Evolutionary conservation across 805 yeast species (phyloP).

Genomic region (Phaffomyces opuntiae): DNA sequence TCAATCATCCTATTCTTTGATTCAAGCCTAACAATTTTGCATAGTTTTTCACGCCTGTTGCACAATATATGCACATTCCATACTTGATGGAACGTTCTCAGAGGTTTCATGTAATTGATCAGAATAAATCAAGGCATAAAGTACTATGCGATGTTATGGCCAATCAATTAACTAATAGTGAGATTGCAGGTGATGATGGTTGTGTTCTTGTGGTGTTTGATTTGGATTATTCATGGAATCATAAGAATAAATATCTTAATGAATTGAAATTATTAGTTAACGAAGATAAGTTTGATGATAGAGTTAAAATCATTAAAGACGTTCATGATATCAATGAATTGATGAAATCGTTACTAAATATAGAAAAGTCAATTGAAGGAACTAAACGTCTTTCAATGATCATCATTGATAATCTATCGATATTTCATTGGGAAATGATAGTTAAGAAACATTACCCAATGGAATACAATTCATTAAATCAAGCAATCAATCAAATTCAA

Average conservation of each 20-base stretch:
- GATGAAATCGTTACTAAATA: neutral
- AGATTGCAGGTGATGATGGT: neutral
- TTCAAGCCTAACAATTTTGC: no score
- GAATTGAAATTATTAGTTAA: neutral
- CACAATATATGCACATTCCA: neutral
- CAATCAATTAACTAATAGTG: neutral
- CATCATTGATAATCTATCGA: constrained; percentile 5
- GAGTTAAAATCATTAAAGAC: neutral
- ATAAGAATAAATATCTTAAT: neutral
- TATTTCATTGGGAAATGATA: constrained; percentile 2
- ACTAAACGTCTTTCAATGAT: neutral
- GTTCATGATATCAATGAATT: neutral
- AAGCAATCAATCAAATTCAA: neutral
- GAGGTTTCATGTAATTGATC: constrained; percentile 3
- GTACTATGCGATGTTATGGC: neutral
- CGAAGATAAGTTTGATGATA: neutral
- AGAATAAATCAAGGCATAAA: neutral
- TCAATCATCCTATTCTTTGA: no score
- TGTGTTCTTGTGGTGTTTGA: constrained; percentile 4
- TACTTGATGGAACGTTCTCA: neutral
- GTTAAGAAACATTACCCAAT: neutral
- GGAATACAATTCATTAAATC: constrained; percentile 3
- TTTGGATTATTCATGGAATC: constrained; percentile 8
- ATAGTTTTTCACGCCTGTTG: constrained; percentile 1
- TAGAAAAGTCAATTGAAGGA: neutral